A percentile compares a stretch with the other conserved stretches of the same genome.
phyloP scores from a whole-genome alignment of 108 stramenopile genomes.

The Pelagomonas calceolata region DNA sequence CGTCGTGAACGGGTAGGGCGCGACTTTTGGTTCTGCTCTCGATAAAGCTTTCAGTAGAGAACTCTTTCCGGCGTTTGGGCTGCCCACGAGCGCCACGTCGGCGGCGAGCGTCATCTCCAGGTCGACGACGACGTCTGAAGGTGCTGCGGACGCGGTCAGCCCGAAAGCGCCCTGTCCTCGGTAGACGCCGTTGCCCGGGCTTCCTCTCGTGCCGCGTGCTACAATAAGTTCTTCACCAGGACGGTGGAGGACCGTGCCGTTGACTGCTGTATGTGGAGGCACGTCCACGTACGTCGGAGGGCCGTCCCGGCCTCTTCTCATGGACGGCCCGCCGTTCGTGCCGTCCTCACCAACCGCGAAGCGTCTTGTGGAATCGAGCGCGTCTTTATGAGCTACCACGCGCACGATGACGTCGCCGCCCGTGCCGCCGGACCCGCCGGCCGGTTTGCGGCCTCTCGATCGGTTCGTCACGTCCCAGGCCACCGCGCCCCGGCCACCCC shows the following conservation, averaged over 20 bases:
- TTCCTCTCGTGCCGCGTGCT: constrained; percentile 7
- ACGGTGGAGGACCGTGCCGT: neutral
- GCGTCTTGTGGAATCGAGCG: neutral
- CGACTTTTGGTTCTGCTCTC: constrained; percentile 77
- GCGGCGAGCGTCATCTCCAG: constrained; percentile 90
- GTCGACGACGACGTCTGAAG: constrained; percentile 41
- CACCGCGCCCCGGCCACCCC: constrained; percentile 13
- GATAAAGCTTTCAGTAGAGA: constrained; percentile 76
- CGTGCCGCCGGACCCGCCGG: constrained; percentile 7
- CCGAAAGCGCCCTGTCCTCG: neutral
- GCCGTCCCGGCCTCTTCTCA: neutral
- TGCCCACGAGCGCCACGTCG: constrained; percentile 95
- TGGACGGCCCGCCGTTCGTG: neutral
- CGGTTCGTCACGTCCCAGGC: neutral
- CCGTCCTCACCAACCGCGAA: neutral
- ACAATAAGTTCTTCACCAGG: neutral
- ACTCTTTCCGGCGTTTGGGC: constrained; percentile 94
- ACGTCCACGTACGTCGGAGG: neutral
- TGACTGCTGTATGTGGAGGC: constrained; percentile 3
- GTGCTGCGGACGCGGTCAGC: neutral
- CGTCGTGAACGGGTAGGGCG: constrained; percentile 95
- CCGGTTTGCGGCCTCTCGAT: neutral
- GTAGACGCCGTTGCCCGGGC: constrained; percentile 9
- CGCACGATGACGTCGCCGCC: constrained; percentile 13
- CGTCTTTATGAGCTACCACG: neutral